phyloP scores from a whole-genome alignment of 441 rosid genomes.

The Metrosideros polymorpha region DNA sequence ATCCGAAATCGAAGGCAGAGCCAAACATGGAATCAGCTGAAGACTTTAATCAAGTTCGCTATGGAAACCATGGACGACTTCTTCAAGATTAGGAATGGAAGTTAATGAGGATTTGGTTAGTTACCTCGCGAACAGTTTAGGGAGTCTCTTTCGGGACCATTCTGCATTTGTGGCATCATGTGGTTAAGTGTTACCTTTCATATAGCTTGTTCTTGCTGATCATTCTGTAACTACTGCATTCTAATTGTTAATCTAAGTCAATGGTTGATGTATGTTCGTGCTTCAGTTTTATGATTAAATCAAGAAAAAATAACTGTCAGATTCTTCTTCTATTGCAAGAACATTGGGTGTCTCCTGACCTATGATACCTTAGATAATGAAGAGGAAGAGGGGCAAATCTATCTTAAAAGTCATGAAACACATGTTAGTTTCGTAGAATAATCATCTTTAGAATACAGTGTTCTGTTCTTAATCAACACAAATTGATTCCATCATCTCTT shows the following conservation, averaged over 20 bases:
- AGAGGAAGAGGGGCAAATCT: not conserved
- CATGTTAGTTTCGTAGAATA: too few relatives aligned
- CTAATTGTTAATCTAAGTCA: not conserved
- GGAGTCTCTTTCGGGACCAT: constrained; percentile 55
- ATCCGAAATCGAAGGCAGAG: constrained; percentile 78
- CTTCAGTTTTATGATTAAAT: not conserved
- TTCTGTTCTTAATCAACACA: not conserved
- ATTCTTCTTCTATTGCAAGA: not conserved
- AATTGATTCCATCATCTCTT: not conserved
- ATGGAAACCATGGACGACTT: constrained; percentile 64
- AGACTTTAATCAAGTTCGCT: constrained; percentile 44
- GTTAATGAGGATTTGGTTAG: constrained; percentile 55
- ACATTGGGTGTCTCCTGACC: not conserved
- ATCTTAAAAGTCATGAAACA: not conserved
- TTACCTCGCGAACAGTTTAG: constrained; percentile 60
- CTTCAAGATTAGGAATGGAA: constrained; percentile 58
- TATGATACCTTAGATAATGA: not conserved
- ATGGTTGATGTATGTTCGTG: not conserved
- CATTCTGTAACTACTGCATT: not conserved
- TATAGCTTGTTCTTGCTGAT: not conserved
- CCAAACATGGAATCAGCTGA: constrained; percentile 67
- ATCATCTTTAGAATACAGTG: too few relatives aligned
- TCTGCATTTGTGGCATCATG: constrained; percentile 59
- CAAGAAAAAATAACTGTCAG: not conserved
- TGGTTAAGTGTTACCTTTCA: constrained; percentile 22